Conservation (phyloP, 805 yeast species). For the Candida nitratophila region DNA sequence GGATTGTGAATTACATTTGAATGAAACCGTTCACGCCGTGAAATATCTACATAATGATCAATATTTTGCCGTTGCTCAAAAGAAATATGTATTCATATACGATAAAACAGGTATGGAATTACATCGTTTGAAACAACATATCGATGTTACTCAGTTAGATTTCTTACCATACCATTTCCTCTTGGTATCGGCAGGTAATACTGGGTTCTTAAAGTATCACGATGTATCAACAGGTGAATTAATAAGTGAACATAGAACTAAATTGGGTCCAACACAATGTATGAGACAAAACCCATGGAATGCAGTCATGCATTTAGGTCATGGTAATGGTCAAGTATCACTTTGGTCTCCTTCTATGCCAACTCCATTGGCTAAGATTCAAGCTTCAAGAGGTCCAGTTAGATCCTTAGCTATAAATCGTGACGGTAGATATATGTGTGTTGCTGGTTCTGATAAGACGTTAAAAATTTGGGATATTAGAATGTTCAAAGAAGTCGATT, state of each 20-base stretch:
- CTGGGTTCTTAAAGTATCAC: constrained; percentile 86
- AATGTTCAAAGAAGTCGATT: constrained; percentile 66
- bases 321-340: constrained; percentile 85
- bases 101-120: constrained; percentile 88
- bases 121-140: constrained; percentile 85
- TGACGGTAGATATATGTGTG: constrained; percentile 91
- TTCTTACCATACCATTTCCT: constrained; percentile 91
- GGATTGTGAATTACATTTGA: constrained; percentile 74
- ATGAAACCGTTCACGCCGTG: constrained; percentile 87
- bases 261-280: constrained; percentile 82
- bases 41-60: constrained; percentile 89
- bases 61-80: constrained; percentile 94
- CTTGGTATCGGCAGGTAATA: constrained; percentile 80
- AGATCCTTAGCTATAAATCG: constrained; percentile 81
- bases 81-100: constrained; percentile 86
- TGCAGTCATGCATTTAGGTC: constrained; percentile 91
- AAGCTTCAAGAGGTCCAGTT: constrained; percentile 81
- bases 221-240: constrained; percentile 90
- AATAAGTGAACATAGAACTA: constrained; percentile 79
- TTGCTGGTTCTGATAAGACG: constrained; percentile 78
- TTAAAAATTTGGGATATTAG: constrained; percentile 93
- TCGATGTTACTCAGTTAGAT: constrained; percentile 76
- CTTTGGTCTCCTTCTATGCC: constrained; percentile 91
- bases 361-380: constrained; percentile 76
- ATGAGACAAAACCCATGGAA: constrained; percentile 94